phyloP scores from a whole-genome alignment of 1,284 basidiomycete genomes.

The Apiotrichum porosum region DNA sequence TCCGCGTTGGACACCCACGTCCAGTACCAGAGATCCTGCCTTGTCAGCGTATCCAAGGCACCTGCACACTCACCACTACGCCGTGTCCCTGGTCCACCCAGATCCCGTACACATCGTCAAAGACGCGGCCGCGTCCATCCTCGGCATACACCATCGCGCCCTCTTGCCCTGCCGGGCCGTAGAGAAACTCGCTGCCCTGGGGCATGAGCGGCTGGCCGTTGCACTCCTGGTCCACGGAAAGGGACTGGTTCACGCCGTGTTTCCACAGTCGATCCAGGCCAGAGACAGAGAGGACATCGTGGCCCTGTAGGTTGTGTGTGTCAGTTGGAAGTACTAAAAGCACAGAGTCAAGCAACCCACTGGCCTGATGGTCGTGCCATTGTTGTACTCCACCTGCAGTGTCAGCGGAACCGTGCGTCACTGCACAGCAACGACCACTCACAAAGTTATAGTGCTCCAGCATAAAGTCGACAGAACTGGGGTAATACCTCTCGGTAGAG shows the following conservation, averaged over 20 bases:
- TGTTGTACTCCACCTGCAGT: conserved; percentile 16
- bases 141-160: conserved; percentile 13
- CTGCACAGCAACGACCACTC: too few species aligned
- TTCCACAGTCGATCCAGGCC: conserved; percentile 22
- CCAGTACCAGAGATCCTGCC: conserved; percentile 44
- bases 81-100: conserved; percentile 40
- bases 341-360: background rate
- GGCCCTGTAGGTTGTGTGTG: conserved; percentile 13
- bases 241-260: conserved; percentile 14
- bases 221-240: conserved; percentile 30
- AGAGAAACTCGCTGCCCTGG: conserved; percentile 27
- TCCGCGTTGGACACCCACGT: too few species aligned
- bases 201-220: conserved; percentile 37
- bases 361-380: conserved; percentile 8
- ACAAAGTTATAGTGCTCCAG: conserved; percentile 33
- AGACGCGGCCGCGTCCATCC: conserved; percentile 28
- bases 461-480: conserved; percentile 43
- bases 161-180: conserved; percentile 32
- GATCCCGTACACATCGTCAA: conserved; percentile 42
- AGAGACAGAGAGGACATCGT: conserved; percentile 15
- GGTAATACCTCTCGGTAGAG: conserved; percentile 35
- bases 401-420: too few species aligned
- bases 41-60: background rate
- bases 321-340: background rate
- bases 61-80: conserved; percentile 31